phyloP scores from a whole-genome alignment of 1,284 basidiomycete genomes.

The Cutaneotrichosporon cavernicola region DNA sequence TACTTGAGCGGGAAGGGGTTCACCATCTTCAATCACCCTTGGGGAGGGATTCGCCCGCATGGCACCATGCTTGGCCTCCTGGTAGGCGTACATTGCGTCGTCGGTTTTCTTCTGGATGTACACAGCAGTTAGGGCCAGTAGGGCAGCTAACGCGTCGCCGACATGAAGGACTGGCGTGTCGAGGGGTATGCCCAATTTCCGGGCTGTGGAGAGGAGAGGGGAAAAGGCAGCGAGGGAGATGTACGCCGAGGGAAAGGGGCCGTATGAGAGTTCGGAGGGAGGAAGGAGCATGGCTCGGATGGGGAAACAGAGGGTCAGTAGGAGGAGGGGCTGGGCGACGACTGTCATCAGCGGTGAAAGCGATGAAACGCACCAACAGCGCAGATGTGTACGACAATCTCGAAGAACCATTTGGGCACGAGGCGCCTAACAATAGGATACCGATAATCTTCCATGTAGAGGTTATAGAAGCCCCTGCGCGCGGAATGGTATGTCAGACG shows the following conservation, averaged over 20 bases:
- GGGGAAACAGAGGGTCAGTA: slow-evolving; percentile 66
- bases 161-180: slow-evolving; percentile 55
- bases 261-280: slow-evolving; percentile 15
- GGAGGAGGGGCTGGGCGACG: slow-evolving; percentile 56
- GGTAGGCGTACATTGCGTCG: slow-evolving; percentile 83
- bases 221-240: neutral
- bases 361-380: slow-evolving; percentile 65
- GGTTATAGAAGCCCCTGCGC: slow-evolving; percentile 75
- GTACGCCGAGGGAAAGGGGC: slow-evolving; percentile 14
- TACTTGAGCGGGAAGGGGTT: slow-evolving; percentile 29
- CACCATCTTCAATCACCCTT: neutral
- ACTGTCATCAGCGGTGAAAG: slow-evolving; percentile 14
- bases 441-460: slow-evolving; percentile 75
- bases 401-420: slow-evolving; percentile 69
- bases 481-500: slow-evolving; percentile 81
- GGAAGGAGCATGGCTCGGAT: slow-evolving; percentile 45
- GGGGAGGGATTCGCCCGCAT: slow-evolving; percentile 27
- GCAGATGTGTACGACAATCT: slow-evolving; percentile 68
- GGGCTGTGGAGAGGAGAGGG: slow-evolving; percentile 47
- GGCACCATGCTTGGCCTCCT: slow-evolving; percentile 67
- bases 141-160: slow-evolving; percentile 62
- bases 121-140: slow-evolving; percentile 62
- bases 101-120: slow-evolving; percentile 76
- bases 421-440: slow-evolving; percentile 74
- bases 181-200: slow-evolving; percentile 15